Base-by-base conservation (phyloP, 108 stramenopile species). In the Skeletonema tropicum region DNA sequence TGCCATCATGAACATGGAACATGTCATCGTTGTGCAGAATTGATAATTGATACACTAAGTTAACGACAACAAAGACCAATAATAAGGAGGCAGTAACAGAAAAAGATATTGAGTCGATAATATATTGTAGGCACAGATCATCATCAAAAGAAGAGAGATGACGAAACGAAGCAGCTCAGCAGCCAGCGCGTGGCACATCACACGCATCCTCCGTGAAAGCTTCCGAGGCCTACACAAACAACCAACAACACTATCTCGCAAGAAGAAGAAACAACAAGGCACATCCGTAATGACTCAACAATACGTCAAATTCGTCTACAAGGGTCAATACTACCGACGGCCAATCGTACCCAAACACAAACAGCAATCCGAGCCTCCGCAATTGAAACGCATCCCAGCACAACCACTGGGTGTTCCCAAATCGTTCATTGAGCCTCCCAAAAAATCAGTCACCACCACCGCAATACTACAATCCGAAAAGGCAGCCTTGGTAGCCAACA, bases 281-380 rank as follows among this genome's bases (percentile, higher is more conserved):
- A 49, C 48, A 49, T 1, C 48, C 4, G 23, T 55, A 55, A 55
- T 55, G 52, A 55, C 19, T 23, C 52, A 35, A 4, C 57, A 63
- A 45, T 57, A 73, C 14, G 33, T 80, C 1, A 66, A 66, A 17
- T 73, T 80, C 61, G 58, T 80, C 49, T 73, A 80, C 79, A 80
- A 80, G 64, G 79, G 79, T 48, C 64, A 73, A 25, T 80, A 41
- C 52, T 80, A 80, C 67, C 72, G 79, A 0, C 71, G 79, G 21
- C 64, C 79, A 38, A 62, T 80, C 6, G 29, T 65, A 31, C 30
- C 68, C 31, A 29, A 23, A 75, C 64, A 62, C n/a, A 66, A 29
- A 29, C 26, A n/a, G 26, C 26, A 29, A 29, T 29, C 26, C 26
- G 26, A 29, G 15, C 68, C 68, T 46, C 80, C 80, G n/a, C 38